phyloP scores from a whole-genome alignment of 1,139 yeast species.

The Meyerozyma smithsonii region DNA sequence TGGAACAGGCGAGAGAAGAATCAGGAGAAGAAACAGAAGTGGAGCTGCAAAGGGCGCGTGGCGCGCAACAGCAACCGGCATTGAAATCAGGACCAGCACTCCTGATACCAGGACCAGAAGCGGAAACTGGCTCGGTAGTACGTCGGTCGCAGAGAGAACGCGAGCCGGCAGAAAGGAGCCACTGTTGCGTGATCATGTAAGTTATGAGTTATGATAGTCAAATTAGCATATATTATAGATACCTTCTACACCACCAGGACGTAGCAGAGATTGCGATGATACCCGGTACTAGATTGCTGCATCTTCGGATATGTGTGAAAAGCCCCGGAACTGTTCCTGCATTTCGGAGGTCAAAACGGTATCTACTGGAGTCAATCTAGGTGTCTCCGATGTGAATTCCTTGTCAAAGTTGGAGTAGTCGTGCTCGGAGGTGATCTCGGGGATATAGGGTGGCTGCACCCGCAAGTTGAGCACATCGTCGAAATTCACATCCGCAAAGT shows the following conservation, averaged over 20 bases:
- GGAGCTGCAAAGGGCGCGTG: too few relatives aligned
- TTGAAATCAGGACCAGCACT: too few relatives aligned
- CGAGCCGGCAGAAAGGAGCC: background rate
- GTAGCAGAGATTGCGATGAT: background rate
- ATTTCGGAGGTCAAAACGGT: slow-evolving; percentile 78
- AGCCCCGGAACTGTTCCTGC: slow-evolving; percentile 97
- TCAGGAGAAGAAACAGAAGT: too few relatives aligned
- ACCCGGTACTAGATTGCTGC: slow-evolving; percentile 28
- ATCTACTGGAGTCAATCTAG: slow-evolving; percentile 91
- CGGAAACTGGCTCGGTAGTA: too few relatives aligned
- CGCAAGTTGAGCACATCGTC: slow-evolving; percentile 75
- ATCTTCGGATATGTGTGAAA: slow-evolving; percentile 81
- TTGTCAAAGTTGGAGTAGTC: slow-evolving; percentile 92
- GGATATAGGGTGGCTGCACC: slow-evolving; percentile 80
- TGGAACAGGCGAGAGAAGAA: background rate
- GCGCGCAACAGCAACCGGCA: too few relatives aligned
- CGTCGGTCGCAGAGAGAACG: background rate
- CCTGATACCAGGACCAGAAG: too few relatives aligned
- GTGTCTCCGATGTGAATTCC: slow-evolving; percentile 92
- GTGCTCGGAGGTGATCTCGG: slow-evolving; percentile 78
- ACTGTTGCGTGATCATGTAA: background rate
- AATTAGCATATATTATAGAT: background rate
- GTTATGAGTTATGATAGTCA: background rate
- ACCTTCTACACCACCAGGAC: background rate
- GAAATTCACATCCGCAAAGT: slow-evolving; percentile 84